Conservation (phyloP, 2,329 filamentous ascomycete species). For the Exophiala calicioides region DNA sequence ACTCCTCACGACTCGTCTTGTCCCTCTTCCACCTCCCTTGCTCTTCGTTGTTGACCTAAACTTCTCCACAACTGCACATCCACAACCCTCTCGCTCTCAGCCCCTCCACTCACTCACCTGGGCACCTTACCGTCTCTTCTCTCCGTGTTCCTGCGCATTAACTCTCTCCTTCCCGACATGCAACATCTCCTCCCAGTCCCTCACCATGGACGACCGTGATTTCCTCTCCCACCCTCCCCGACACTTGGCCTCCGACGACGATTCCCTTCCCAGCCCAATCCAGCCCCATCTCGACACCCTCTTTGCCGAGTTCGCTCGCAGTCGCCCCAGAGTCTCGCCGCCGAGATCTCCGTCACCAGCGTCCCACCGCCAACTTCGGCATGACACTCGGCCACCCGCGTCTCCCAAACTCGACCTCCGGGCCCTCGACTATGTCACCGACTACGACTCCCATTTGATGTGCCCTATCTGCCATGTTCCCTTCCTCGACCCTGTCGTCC, state of each 20-base stretch:
- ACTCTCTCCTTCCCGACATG: no score
- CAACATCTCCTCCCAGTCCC: neutral
- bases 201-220: slow-evolving; percentile 16
- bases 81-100: no score
- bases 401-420: slow-evolving; percentile 50
- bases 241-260: slow-evolving; percentile 11
- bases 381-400: neutral
- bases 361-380: slow-evolving; percentile 14
- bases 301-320: slow-evolving; percentile 30
- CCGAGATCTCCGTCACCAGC: slow-evolving; percentile 19
- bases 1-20: no score
- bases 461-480: slow-evolving; percentile 66
- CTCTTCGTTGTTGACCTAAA: neutral
- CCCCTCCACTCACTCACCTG: no score
- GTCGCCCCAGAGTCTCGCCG: slow-evolving; percentile 26
- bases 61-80: no score
- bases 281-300: slow-evolving; percentile 29
- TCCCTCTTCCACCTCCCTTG: slow-evolving; percentile 1
- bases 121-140: no score
- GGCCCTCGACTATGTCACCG: slow-evolving; percentile 58
- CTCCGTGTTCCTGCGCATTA: no score
- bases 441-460: slow-evolving; percentile 61
- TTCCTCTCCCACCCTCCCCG: slow-evolving; percentile 1
- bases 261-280: slow-evolving; percentile 19
- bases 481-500: slow-evolving; percentile 59